Evolutionary conservation across 495 filamentous ascomycete genomes (phyloP).

Genomic region (Hyphodiscus hymeniophilus): DNA sequence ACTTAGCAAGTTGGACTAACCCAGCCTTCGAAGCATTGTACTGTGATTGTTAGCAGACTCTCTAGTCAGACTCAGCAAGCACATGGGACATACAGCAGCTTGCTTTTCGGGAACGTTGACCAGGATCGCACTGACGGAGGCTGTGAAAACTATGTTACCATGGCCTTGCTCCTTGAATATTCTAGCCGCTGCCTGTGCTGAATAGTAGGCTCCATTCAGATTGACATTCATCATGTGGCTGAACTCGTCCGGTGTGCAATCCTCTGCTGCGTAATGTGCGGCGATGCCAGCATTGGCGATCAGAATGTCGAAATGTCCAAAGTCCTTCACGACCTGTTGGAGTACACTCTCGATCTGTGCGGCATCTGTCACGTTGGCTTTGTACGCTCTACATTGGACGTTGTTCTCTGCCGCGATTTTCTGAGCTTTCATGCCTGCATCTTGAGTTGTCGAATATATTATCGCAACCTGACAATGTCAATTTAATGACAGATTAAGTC

Average conservation of each 20-base stretch:
- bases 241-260: constrained; percentile 62
- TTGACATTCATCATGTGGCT: constrained; percentile 64
- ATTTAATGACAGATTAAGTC: too few species aligned
- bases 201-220: constrained; percentile 76
- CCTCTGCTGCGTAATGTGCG: constrained; percentile 62
- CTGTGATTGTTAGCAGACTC: too few species aligned
- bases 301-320: constrained; percentile 70
- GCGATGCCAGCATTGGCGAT: constrained; percentile 74
- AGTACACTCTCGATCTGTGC: constrained; percentile 49
- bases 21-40: too few species aligned
- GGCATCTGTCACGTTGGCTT: constrained; percentile 56
- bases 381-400: constrained; percentile 61
- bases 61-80: too few species aligned
- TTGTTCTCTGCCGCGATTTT: too few species aligned
- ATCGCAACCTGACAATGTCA: too few species aligned
- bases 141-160: constrained; percentile 65
- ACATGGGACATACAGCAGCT: too few species aligned
- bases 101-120: too few species aligned
- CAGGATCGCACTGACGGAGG: too few species aligned
- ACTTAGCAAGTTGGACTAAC: too few species aligned
- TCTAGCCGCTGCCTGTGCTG: constrained; percentile 65
- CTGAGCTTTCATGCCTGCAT: too few species aligned
- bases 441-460: too few species aligned
- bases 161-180: constrained; percentile 57
- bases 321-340: constrained; percentile 53